A percentile compares a stretch with the other conserved stretches of the same genome.
Conservation (phyloP, 257 asterid species). For the Ehretia macrophylla region DNA sequence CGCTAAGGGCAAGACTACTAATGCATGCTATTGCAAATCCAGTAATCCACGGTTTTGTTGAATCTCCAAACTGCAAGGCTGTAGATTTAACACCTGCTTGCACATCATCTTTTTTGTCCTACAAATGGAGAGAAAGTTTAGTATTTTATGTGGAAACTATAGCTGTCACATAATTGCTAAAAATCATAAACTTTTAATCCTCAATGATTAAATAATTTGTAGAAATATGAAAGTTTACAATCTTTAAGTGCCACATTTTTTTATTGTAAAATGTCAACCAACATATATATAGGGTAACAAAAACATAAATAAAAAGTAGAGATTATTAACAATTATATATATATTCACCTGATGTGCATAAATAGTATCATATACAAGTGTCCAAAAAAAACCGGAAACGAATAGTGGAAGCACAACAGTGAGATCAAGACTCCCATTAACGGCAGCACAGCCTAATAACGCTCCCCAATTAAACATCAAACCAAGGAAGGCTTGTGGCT, state of each 20-base stretch:
- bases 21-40: constrained; percentile 85
- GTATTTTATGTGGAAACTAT: no score
- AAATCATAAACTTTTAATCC: no score
- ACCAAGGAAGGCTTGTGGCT: constrained; percentile 98
- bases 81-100: constrained; percentile 90
- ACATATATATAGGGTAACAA: no score
- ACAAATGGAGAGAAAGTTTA: no score
- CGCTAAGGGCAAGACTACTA: constrained; percentile 67
- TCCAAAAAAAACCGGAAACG: constrained; percentile 69
- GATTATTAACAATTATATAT: no score
- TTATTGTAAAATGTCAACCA: no score
- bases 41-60: constrained; percentile 71
- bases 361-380: constrained; percentile 74
- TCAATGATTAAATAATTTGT: no score
- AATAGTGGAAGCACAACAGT: constrained; percentile 68
- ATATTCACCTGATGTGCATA: constrained; percentile 99
- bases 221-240: no score
- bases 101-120: constrained; percentile 87
- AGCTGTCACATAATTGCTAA: no score
- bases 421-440: constrained; percentile 68
- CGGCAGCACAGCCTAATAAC: constrained; percentile 90
- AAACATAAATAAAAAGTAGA: no score
- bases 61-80: constrained; percentile 80
- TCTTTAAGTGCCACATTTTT: no score
- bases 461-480: constrained; percentile 84